Evolutionary conservation across 257 asterid genomes (phyloP).

Genomic region (Fraxinus cuspidata): DNA sequence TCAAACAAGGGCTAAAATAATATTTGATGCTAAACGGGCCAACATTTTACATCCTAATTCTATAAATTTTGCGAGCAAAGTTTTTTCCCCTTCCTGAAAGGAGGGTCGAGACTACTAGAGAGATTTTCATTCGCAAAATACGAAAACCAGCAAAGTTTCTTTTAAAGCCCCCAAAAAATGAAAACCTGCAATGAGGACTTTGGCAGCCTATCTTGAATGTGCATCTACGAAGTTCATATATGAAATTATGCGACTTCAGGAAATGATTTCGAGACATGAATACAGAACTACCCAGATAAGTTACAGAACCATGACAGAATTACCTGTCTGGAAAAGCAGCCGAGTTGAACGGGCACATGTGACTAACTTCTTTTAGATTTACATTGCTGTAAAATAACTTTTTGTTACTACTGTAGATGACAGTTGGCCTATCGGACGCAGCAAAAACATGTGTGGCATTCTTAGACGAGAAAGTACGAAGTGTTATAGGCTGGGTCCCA

Average conservation of each 20-base stretch:
- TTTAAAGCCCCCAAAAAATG: not conserved
- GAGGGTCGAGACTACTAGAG: not conserved
- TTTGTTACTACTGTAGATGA: slow-evolving; percentile 96
- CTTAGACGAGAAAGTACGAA: slow-evolving; percentile 95
- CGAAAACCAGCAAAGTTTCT: not conserved
- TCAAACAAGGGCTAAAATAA: not conserved
- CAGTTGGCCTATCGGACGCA: slow-evolving; percentile 97
- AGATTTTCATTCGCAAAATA: not conserved
- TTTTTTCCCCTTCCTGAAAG: not conserved
- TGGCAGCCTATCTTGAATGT: not conserved
- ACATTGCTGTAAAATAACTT: slow-evolving; percentile 95
- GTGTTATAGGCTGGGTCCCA: slow-evolving; percentile 94
- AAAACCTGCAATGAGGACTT: not conserved
- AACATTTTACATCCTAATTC: not conserved
- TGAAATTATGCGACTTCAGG: not conserved
- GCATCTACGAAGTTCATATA: not conserved
- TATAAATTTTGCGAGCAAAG: not conserved
- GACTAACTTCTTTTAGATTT: slow-evolving; percentile 89
- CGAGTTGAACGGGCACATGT: slow-evolving; percentile 98
- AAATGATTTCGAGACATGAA: not conserved
- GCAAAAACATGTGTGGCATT: slow-evolving; percentile 94
- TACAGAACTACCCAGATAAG: slow-evolving; percentile 14
- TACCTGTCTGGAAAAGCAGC: slow-evolving; percentile 99
- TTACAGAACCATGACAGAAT: slow-evolving; percentile 22
- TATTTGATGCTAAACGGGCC: not conserved